phyloP scores from a whole-genome alignment of 805 yeast species.

The Lipomyces chichibuensis region DNA sequence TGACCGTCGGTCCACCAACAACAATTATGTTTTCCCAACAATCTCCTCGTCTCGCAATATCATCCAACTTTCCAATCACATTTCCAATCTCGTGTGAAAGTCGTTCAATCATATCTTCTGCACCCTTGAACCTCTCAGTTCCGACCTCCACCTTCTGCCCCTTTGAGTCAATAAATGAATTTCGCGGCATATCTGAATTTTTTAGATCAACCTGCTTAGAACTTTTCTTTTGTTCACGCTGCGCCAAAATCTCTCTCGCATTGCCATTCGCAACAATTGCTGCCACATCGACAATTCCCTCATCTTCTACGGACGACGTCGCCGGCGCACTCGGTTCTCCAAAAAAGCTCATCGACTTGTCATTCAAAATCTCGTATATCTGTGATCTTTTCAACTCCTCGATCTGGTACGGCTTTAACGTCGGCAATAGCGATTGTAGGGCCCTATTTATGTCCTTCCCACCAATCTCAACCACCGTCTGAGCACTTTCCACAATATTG shows the following conservation, averaged over 20 bases:
- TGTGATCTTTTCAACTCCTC: slow-evolving; percentile 73
- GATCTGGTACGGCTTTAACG: slow-evolving; percentile 59
- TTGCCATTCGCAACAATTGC: slow-evolving; percentile 80
- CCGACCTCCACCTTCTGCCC: slow-evolving; percentile 73
- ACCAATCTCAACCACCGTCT: slow-evolving; percentile 57
- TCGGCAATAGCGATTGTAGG: slow-evolving; percentile 60
- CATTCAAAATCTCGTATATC: slow-evolving; percentile 75
- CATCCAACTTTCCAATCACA: slow-evolving; percentile 61
- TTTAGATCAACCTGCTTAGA: slow-evolving; percentile 45
- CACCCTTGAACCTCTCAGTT: slow-evolving; percentile 84
- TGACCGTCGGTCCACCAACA: slow-evolving; percentile 74
- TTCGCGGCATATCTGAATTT: slow-evolving; percentile 74
- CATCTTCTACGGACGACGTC: slow-evolving; percentile 50
- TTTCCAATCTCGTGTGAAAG: slow-evolving; percentile 60
- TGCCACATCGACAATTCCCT: slow-evolving; percentile 84
- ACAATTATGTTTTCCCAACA: slow-evolving; percentile 82
- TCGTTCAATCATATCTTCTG: slow-evolving; percentile 58
- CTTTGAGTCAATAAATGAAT: slow-evolving; percentile 63
- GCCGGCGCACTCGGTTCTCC: slow-evolving; percentile 57
- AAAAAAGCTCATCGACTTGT: slow-evolving; percentile 34
- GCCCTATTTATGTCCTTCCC: slow-evolving; percentile 63
- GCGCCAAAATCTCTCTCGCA: slow-evolving; percentile 67
- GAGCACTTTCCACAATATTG: slow-evolving; percentile 61
- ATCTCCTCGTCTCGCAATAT: slow-evolving; percentile 71
- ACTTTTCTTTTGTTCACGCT: slow-evolving; percentile 43